Percentiles rank a stretch among this genome's conserved stretches.
Evolutionary conservation across 2,329 filamentous ascomycete genomes (phyloP).

Genomic region (Pseudogymnoascus sp.): DNA sequence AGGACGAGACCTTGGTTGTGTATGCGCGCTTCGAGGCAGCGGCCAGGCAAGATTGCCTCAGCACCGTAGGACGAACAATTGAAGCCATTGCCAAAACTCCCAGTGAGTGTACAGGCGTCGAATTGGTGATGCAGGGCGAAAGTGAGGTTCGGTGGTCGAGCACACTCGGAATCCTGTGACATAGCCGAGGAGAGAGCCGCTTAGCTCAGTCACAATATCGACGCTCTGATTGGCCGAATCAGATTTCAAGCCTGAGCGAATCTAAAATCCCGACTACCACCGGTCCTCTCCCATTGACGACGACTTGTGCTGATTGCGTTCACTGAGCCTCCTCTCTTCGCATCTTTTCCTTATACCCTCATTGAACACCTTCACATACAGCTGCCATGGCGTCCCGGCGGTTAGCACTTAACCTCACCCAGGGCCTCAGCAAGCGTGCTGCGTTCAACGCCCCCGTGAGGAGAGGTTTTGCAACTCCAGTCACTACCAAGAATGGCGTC

Average conservation of each 20-base stretch:
- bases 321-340: constrained; percentile 13
- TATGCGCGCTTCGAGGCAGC: constrained; percentile 36
- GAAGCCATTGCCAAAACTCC: constrained; percentile 37
- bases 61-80: constrained; percentile 40
- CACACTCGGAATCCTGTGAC: constrained; percentile 5
- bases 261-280: constrained; percentile 12
- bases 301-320: constrained; percentile 10
- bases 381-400: constrained; percentile 82
- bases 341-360: constrained; percentile 8
- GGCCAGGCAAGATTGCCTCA: constrained; percentile 38
- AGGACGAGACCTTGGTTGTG: constrained; percentile 31
- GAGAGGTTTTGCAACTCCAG: constrained; percentile 85
- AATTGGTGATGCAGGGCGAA: constrained; percentile 1
- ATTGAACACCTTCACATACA: constrained; percentile 18
- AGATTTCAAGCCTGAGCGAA: constrained; percentile 15
- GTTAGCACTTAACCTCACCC: constrained; percentile 89
- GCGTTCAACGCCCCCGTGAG: constrained; percentile 73
- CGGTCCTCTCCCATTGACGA: constrained; percentile 10
- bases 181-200: constrained; percentile 8
- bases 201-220: neutral
- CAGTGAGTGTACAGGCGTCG: neutral
- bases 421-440: constrained; percentile 80
- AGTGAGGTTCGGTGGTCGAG: constrained; percentile 5
- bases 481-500: constrained; percentile 51
- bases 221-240: constrained; percentile 16